Conservation (phyloP, 176 grass and related monocot species). For the Aegilops tauschii region DNA sequence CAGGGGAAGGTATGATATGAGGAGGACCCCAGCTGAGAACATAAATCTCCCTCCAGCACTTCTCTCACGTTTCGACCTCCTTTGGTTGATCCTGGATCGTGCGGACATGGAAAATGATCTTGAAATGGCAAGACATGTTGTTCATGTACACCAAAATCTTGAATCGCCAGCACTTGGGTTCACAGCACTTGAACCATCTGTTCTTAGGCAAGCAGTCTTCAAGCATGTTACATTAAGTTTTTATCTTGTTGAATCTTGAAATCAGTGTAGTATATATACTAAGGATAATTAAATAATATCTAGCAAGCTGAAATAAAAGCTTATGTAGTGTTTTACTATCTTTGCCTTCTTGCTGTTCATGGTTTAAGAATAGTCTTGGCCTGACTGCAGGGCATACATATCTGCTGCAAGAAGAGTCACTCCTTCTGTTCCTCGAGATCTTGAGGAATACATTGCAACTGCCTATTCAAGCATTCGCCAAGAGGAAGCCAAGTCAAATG, state of each 20-base stretch:
- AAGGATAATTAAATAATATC: background rate
- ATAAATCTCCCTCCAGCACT: constrained; percentile 99
- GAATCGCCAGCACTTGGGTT: constrained; percentile 95
- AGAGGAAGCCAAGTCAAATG: constrained; percentile 99
- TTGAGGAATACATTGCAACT: constrained; percentile 97
- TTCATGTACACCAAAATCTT: constrained; percentile 96
- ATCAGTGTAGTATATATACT: background rate
- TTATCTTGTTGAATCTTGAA: background rate
- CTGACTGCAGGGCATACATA: constrained; percentile 81
- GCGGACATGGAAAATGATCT: constrained; percentile 98
- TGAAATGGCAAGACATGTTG: constrained; percentile 96
- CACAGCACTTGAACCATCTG: constrained; percentile 82
- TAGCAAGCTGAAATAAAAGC: background rate
- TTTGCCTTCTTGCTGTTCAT: background rate
- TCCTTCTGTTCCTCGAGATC: constrained; percentile 81
- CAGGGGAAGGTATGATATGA: constrained; percentile 98
- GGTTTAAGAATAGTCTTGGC: constrained; percentile 26
- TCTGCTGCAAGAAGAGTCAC: constrained; percentile 84
- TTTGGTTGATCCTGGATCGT: constrained; percentile 97
- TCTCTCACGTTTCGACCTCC: constrained; percentile 91
- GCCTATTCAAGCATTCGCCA: constrained; percentile 98
- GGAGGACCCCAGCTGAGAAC: constrained; percentile 98
- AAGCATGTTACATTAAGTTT: background rate
- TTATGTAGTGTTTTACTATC: background rate
- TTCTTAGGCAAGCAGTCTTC: constrained; percentile 72